These are phyloP conservation scores for Talaromyces albobiverticillius DNA, from an alignment of 2,329 filamentous ascomycete species.

Conservation along the genomic window DNA sequence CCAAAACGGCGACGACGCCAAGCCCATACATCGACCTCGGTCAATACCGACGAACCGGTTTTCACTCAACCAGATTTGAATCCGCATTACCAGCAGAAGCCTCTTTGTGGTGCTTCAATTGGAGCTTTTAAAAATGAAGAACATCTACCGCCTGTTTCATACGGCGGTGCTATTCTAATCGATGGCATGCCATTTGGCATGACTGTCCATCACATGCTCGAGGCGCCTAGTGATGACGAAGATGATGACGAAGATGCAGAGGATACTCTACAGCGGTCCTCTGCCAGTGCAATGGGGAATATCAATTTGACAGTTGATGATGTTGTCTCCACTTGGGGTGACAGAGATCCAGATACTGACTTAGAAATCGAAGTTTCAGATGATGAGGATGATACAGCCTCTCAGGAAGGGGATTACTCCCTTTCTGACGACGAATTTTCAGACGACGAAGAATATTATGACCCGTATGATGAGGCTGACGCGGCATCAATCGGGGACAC, in stretches of 20 bases:
- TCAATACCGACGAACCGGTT: conserved; percentile 24
- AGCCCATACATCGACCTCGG: conserved; percentile 30
- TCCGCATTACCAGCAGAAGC: conserved; percentile 72
- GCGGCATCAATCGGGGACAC: conserved; percentile 66
- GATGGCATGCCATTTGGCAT: conserved; percentile 85
- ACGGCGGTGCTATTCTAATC: conserved; percentile 81
- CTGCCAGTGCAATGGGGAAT: conserved; percentile 36
- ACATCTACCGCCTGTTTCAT: conserved; percentile 85
- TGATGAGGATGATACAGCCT: conserved; percentile 41
- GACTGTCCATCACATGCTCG: conserved; percentile 96
- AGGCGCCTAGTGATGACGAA: conserved; percentile 59
- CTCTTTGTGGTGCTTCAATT: conserved; percentile 85
- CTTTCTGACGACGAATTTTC: conserved; percentile 49
- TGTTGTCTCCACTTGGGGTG: conserved; percentile 38
- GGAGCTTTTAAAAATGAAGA: conserved; percentile 83
- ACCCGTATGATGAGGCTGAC: conserved; percentile 56
- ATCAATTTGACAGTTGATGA: conserved; percentile 25
- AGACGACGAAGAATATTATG: conserved; percentile 48
- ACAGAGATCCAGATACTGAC: conserved; percentile 35
- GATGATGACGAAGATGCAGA: conserved; percentile 33
- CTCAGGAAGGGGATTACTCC: conserved; percentile 40
- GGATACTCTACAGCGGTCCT: conserved; percentile 42
- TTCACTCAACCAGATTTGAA: conserved; percentile 50
- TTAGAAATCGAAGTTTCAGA: conserved; percentile 54
- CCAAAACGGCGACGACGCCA: conserved; percentile 40